phyloP scores from a whole-genome alignment of 306 rosid species.

The barrel medic (Medicago truncatula) region DNA sequence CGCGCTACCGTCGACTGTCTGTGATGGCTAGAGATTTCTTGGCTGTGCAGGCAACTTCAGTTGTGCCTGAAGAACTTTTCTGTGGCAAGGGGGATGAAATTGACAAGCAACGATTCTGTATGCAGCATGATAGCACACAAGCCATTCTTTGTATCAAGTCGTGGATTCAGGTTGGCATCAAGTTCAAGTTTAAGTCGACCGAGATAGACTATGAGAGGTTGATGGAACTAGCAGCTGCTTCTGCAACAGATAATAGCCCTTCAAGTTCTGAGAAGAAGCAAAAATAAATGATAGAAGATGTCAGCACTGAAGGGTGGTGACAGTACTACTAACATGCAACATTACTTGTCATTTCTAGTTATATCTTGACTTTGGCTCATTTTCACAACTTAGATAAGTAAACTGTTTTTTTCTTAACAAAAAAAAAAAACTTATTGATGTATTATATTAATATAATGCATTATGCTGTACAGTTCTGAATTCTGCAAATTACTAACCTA shows the following conservation, averaged over 20 bases:
- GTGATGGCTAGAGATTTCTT: constrained; percentile 95
- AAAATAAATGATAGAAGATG: constrained; percentile 27
- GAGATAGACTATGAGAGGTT: constrained; percentile 60
- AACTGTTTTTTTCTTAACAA: constrained; percentile 30
- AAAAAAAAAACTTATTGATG: constrained; percentile 35
- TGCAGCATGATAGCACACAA: constrained; percentile 78
- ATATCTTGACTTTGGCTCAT: constrained; percentile 34
- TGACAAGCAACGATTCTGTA: constrained; percentile 71
- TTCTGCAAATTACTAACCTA: constrained; percentile 39
- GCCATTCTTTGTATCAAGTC: constrained; percentile 84
- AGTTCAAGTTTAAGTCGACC: constrained; percentile 62
- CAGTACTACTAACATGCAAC: constrained; percentile 34
- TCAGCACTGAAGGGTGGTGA: constrained; percentile 23
- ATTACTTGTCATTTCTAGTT: constrained; percentile 10
- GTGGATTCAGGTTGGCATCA: constrained; percentile 84
- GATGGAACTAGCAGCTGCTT: constrained; percentile 52
- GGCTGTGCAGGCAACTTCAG: constrained; percentile 87
- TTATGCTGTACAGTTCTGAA: constrained; percentile 54
- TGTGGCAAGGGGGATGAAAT: constrained; percentile 83
- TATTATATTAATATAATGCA: constrained; percentile 35
- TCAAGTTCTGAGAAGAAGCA: constrained; percentile 55
- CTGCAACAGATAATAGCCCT: constrained; percentile 45
- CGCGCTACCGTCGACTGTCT: constrained; percentile 88
- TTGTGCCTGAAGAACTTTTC: constrained; percentile 86
- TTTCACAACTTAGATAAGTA: constrained; percentile 33